Evolutionary conservation across 2,329 filamentous ascomycete genomes (phyloP).

Genomic region (Arachnomyces sp.): DNA sequence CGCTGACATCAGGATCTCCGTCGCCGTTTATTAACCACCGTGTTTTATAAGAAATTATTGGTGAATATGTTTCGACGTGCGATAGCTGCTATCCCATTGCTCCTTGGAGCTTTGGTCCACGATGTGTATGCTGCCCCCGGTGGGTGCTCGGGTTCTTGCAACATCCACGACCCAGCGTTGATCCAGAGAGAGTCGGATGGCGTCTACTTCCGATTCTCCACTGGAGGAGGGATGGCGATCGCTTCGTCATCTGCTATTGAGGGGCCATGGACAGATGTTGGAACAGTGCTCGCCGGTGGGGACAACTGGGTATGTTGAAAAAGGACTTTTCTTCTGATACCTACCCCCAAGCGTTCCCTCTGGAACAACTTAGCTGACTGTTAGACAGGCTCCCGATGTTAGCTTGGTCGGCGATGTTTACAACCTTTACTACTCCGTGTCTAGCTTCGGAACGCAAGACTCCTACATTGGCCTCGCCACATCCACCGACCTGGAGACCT

Average conservation of each 20-base stretch:
- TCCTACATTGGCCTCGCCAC: slow-evolving; percentile 45
- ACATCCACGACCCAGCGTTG: slow-evolving; percentile 35
- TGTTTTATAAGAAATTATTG: no score
- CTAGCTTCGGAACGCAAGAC: slow-evolving; percentile 51
- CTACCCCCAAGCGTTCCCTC: no score
- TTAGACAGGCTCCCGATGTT: slow-evolving; percentile 54
- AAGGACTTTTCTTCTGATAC: no score
- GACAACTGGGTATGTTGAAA: no score
- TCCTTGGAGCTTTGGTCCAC: slow-evolving; percentile 1
- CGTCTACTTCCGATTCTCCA: slow-evolving; percentile 42
- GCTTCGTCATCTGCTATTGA: slow-evolving; percentile 34
- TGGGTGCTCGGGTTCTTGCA: slow-evolving; percentile 3
- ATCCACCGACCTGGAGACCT: slow-evolving; percentile 24
- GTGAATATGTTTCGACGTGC: no score
- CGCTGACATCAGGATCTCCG: no score
- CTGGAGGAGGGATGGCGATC: slow-evolving; percentile 35
- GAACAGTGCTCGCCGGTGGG: slow-evolving; percentile 31
- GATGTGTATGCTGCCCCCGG: slow-evolving; percentile 1
- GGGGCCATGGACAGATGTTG: slow-evolving; percentile 39
- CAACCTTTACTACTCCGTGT: slow-evolving; percentile 59
- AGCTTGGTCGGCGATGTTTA: slow-evolving; percentile 49
- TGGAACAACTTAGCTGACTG: no score
- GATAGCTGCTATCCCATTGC: background rate
- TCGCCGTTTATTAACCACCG: no score
- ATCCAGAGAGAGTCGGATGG: slow-evolving; percentile 37